Evolutionary conservation across 441 rosid genomes (phyloP).

Genomic region (Pelargonium fulgidum): DNA sequence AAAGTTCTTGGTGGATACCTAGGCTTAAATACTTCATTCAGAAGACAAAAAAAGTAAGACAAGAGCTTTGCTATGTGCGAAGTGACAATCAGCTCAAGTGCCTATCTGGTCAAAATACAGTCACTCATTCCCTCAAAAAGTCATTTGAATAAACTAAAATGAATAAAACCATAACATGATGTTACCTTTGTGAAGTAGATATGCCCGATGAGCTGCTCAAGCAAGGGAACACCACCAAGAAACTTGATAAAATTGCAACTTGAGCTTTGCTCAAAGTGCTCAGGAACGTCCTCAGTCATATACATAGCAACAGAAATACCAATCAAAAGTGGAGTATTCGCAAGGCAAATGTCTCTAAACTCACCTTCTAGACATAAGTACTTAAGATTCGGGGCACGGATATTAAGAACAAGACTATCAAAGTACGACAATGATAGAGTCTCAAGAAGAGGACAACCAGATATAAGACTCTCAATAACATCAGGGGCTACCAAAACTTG

Average conservation of each 20-base stretch:
- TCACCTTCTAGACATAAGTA: conserved; percentile 82
- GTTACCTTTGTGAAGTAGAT: conserved; percentile 87
- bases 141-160: neutral
- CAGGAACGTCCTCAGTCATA: conserved; percentile 66
- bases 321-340: conserved; percentile 61
- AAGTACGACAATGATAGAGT: conserved; percentile 63
- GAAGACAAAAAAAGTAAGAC: conserved; percentile 6
- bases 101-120: conserved; percentile 1
- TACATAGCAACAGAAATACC: conserved; percentile 74
- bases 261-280: conserved; percentile 73
- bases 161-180: neutral
- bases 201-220: conserved; percentile 70
- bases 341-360: conserved; percentile 67
- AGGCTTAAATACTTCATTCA: conserved; percentile 67
- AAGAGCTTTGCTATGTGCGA: neutral
- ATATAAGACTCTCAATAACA: conserved; percentile 64
- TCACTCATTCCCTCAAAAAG: neutral
- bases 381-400: conserved; percentile 75
- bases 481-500: conserved; percentile 72
- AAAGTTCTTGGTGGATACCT: conserved; percentile 60
- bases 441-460: conserved; percentile 77
- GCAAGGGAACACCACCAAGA: conserved; percentile 78
- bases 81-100: neutral
- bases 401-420: conserved; percentile 64
- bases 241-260: conserved; percentile 68